Evolutionary conservation across 1,139 yeast species (phyloP).

Genomic region (Magnusiomyces starmeri): DNA sequence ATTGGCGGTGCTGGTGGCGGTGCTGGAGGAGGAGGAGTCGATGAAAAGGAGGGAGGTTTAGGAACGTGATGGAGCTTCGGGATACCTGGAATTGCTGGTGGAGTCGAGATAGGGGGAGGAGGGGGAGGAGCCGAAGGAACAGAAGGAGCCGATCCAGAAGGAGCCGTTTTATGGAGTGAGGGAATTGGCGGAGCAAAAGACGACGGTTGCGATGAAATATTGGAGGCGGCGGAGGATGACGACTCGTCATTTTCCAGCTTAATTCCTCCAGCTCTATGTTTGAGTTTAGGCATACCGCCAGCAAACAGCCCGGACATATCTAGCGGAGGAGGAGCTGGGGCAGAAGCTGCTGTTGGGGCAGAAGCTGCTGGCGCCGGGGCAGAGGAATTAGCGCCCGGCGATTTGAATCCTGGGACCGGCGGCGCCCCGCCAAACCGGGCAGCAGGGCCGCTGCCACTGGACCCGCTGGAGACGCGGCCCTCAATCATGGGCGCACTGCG

Average conservation of each 20-base stretch:
- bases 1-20: not conserved
- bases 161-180: not conserved
- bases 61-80: not conserved
- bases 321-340: slow-evolving; percentile 33
- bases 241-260: slow-evolving; percentile 33
- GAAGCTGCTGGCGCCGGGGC: slow-evolving; percentile 10
- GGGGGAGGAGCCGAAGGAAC: not conserved
- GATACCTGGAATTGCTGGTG: not conserved
- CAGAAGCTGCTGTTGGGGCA: slow-evolving; percentile 17
- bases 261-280: slow-evolving; percentile 46
- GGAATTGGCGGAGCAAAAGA: not conserved
- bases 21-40: not conserved
- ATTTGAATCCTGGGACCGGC: slow-evolving; percentile 12
- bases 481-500: slow-evolving; percentile 50
- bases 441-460: slow-evolving; percentile 12
- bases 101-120: not conserved
- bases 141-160: not conserved
- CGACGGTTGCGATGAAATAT: not conserved
- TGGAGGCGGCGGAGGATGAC: not conserved
- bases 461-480: slow-evolving; percentile 28
- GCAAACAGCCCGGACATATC: slow-evolving; percentile 70
- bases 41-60: not conserved
- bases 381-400: slow-evolving; percentile 18
- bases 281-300: slow-evolving; percentile 77
- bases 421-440: slow-evolving; percentile 29